Conservation (phyloP, 768 basidiomycete species). For the Pulveroboletus sp. region DNA sequence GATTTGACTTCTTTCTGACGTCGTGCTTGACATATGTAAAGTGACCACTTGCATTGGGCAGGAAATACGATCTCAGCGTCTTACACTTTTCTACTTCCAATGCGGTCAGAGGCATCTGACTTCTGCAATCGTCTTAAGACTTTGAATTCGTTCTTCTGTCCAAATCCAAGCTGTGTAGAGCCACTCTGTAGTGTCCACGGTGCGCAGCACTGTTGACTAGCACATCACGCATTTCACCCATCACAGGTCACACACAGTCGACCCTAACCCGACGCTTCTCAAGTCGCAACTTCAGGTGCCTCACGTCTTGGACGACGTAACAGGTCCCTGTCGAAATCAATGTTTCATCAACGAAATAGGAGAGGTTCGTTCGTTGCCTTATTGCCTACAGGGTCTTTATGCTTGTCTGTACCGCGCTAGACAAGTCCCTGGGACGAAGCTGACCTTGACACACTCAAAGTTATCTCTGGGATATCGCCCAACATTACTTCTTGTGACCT, state of each 20-base stretch:
- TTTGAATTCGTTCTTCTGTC: conserved; percentile 45
- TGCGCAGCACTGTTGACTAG: conserved; percentile 21
- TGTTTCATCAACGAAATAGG: conserved; percentile 22
- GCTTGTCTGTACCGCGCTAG: not conserved
- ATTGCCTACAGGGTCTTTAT: not conserved
- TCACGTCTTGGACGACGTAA: conserved; percentile 4
- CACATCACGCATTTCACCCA: conserved; percentile 14
- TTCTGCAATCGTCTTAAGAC: conserved; percentile 30
- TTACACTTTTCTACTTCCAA: conserved; percentile 7
- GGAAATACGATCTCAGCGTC: conserved; percentile 23
- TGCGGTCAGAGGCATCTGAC: conserved; percentile 9
- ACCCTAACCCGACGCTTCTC: conserved; percentile 15
- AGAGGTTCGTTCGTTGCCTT: conserved; percentile 11
- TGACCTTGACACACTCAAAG: conserved; percentile 38
- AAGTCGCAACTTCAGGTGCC: not conserved
- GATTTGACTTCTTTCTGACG: conserved; percentile 18
- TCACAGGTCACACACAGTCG: conserved; percentile 19
- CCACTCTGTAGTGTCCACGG: conserved; percentile 49
- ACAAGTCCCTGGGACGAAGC: conserved; percentile 35
- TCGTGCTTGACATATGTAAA: conserved; percentile 14
- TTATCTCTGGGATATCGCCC: conserved; percentile 39
- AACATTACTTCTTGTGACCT: conserved; percentile 51
- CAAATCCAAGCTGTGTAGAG: conserved; percentile 46
- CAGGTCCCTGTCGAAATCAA: conserved; percentile 22
- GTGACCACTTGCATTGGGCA: conserved; percentile 30